These are phyloP conservation scores for Trypanosomatidae sp. DNA, from an alignment of 208 protist species.

Conservation along the genomic window DNA sequence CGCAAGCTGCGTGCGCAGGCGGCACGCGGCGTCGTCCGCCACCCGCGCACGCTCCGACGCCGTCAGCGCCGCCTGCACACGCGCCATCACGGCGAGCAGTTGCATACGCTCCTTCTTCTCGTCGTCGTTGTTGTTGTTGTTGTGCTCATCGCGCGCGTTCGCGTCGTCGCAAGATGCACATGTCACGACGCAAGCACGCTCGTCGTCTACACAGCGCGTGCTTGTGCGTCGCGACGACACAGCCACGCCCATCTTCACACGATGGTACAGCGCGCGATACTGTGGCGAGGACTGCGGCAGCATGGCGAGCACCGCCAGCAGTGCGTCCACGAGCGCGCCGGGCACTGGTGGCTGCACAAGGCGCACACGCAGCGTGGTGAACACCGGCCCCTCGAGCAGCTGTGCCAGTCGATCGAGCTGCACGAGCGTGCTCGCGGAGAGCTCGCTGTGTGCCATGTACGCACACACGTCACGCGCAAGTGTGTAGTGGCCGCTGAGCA, in stretches of 20 bases:
- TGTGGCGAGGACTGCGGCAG: conserved; percentile 91
- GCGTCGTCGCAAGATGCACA: conserved; percentile 15
- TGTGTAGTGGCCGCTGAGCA: conserved; percentile 82
- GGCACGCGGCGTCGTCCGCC: conserved; percentile 7
- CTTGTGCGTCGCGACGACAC: too few relatives aligned
- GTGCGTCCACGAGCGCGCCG: too few relatives aligned
- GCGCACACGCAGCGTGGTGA: conserved; percentile 85
- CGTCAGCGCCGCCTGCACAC: not conserved
- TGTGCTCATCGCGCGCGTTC: too few relatives aligned
- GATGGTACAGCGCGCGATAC: conserved; percentile 29
- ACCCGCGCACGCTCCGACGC: conserved; percentile 7
- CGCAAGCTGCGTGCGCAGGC: too few relatives aligned
- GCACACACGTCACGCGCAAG: conserved; percentile 45
- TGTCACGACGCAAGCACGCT: too few relatives aligned
- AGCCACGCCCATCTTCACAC: too few relatives aligned
- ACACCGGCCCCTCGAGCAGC: conserved; percentile 93
- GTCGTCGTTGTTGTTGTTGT: not conserved
- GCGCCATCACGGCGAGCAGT: not conserved
- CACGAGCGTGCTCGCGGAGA: conserved; percentile 86
- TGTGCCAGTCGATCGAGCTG: conserved; percentile 95
- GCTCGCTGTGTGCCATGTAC: conserved; percentile 59
- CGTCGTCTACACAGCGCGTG: too few relatives aligned
- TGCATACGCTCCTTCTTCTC: not conserved
- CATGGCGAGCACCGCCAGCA: conserved; percentile 95
- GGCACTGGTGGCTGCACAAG: too few relatives aligned